These are phyloP conservation scores for Xanthoceras sorbifolium DNA, from an alignment of 345 rosid genomes.

Conservation along the genomic window DNA sequence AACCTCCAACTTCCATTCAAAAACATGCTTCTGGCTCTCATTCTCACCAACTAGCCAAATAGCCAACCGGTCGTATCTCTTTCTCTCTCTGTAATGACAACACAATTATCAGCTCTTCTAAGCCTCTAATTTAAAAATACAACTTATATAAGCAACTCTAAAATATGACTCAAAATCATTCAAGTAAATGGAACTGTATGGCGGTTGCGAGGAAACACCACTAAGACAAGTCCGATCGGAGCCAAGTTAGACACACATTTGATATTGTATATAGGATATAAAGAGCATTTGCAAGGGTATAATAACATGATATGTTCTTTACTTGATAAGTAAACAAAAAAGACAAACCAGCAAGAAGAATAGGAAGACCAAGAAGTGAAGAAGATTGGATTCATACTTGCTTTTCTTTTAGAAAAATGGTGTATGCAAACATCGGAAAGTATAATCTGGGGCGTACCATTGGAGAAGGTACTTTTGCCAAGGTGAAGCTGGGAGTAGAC, in stretches of 20 bases:
- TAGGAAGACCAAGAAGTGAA: neutral
- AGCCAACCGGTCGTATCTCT: constrained; percentile 14
- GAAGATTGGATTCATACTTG: neutral
- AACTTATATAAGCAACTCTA: neutral
- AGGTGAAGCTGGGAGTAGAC: constrained; percentile 83
- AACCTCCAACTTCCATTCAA: constrained; percentile 40
- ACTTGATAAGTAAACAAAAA: neutral
- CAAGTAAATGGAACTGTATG: constrained; percentile 11
- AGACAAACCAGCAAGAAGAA: neutral
- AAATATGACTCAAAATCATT: neutral
- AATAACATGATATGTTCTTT: neutral
- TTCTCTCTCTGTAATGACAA: neutral
- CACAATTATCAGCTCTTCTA: no score
- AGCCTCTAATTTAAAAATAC: neutral
- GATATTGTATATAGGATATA: neutral
- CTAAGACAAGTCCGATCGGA: neutral
- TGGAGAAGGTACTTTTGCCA: constrained; percentile 89
- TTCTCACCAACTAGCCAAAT: constrained; percentile 41
- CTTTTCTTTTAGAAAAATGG: constrained; percentile 37
- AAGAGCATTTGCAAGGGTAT: constrained; percentile 18
- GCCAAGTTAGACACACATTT: constrained; percentile 12
- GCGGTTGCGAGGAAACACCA: constrained; percentile 16
- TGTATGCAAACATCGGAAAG: constrained; percentile 60
- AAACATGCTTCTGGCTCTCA: neutral
- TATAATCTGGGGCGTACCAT: constrained; percentile 67